Percentiles rank a stretch among this genome's conserved stretches.
phyloP scores from a whole-genome alignment of 2,329 filamentous ascomycete species.

The Colletotrichum tabaci region DNA sequence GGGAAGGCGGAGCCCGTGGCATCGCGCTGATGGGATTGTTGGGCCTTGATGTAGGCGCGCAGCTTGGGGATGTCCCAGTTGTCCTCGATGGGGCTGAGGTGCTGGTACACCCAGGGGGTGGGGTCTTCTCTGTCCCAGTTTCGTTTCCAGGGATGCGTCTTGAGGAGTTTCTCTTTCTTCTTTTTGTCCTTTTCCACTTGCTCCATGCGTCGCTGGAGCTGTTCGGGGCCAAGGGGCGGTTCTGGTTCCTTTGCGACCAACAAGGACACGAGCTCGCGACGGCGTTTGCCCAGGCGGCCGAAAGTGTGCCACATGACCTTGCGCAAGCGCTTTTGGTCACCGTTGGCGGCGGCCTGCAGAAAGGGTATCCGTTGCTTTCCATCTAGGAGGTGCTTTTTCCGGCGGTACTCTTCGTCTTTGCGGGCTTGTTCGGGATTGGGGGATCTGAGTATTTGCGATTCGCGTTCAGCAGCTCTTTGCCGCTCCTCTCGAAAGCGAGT shows the following conservation, averaged over 20 bases:
- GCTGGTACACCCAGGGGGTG: slow-evolving; percentile 48
- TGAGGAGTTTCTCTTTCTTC: slow-evolving; percentile 30
- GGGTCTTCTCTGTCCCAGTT: slow-evolving; percentile 18
- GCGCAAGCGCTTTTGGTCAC: slow-evolving; percentile 63
- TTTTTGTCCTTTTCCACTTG: slow-evolving; percentile 1
- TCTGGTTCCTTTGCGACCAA: slow-evolving; percentile 52
- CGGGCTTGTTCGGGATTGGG: slow-evolving; percentile 49
- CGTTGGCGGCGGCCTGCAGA: slow-evolving; percentile 68
- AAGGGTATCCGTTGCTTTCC: slow-evolving; percentile 53
- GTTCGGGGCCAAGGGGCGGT: slow-evolving; percentile 57
- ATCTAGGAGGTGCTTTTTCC: slow-evolving; percentile 24
- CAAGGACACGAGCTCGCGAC: slow-evolving; percentile 62
- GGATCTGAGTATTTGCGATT: slow-evolving; percentile 60
- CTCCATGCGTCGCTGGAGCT: slow-evolving; percentile 52
- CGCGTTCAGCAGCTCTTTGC: slow-evolving; percentile 45
- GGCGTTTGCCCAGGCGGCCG: slow-evolving; percentile 66
- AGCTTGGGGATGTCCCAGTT: slow-evolving; percentile 66
- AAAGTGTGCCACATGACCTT: slow-evolving; percentile 65
- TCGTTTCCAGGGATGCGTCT: slow-evolving; percentile 14
- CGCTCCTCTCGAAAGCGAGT: slow-evolving; percentile 58
- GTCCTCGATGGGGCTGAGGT: slow-evolving; percentile 55
- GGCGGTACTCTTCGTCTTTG: slow-evolving; percentile 25
- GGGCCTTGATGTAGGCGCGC: slow-evolving; percentile 57
- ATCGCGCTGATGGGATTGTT: slow-evolving; percentile 53
- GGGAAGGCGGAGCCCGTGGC: slow-evolving; percentile 48